Conservation (phyloP, 177 flowering plant species). For the Tripterygium wilfordii region DNA sequence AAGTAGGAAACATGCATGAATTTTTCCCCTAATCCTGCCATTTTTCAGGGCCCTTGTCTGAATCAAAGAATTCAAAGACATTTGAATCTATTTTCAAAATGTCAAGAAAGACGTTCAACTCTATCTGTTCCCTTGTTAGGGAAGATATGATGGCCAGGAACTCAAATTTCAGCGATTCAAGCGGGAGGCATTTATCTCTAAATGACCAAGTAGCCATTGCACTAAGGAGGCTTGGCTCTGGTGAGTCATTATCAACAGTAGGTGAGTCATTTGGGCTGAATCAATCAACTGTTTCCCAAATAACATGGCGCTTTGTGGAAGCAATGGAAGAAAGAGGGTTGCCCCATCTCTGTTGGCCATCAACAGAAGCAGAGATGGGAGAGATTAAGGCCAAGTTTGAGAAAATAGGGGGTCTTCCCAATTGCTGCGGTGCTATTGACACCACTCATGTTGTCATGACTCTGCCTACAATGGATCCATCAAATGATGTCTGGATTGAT, state of each 20-base stretch:
- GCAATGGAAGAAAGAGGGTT: constrained; percentile 37
- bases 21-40: constrained; percentile 5
- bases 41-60: constrained; percentile 20
- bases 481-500: constrained; percentile 28
- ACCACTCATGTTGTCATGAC: constrained; percentile 31
- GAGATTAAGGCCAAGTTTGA: constrained; percentile 27
- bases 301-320: constrained; percentile 42
- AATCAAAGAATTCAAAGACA: constrained; percentile 10
- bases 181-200: constrained; percentile 24
- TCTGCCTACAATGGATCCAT: constrained; percentile 19
- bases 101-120: constrained; percentile 34
- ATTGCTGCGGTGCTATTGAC: constrained; percentile 40
- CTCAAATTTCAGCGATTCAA: constrained; percentile 11
- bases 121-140: constrained; percentile 36
- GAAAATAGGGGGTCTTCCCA: constrained; percentile 33
- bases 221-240: constrained; percentile 35
- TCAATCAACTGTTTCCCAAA: constrained; percentile 33
- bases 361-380: constrained; percentile 26
- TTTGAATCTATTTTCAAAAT: constrained; percentile 31
- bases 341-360: constrained; percentile 35
- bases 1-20: background rate
- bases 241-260: constrained; percentile 24
- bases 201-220: constrained; percentile 39
- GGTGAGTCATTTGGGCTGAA: constrained; percentile 36
- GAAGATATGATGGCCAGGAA: constrained; percentile 28